Percentiles rank a stretch among this genome's conserved stretches.
Evolutionary conservation across 345 rosid species (phyloP).

Genomic region (Hirschfeldia incana): DNA sequence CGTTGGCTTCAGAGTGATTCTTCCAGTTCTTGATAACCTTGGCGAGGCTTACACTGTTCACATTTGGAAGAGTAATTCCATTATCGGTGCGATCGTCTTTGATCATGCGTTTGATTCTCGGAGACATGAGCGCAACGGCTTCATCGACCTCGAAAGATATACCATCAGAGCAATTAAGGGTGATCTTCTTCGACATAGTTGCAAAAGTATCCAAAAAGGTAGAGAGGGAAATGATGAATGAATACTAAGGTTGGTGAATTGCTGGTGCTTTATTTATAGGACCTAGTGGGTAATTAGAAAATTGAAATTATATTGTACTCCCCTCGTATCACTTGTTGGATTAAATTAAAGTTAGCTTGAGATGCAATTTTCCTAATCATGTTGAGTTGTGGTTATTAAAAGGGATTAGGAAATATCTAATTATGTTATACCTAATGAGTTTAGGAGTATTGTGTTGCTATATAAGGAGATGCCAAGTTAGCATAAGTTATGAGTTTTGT

Average conservation of each 20-base stretch:
- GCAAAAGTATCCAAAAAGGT: background rate
- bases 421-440: too few species aligned
- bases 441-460: too few species aligned
- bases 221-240: background rate
- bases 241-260: background rate
- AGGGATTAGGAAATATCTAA: too few species aligned
- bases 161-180: conserved; percentile 57
- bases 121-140: conserved; percentile 57
- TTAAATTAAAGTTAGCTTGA: background rate
- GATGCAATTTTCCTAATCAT: too few species aligned
- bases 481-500: too few species aligned
- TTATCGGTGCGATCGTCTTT: conserved; percentile 56
- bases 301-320: background rate
- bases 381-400: too few species aligned
- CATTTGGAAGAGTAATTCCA: conserved; percentile 71
- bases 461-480: too few species aligned
- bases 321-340: too few species aligned
- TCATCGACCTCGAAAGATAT: conserved; percentile 63
- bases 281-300: background rate
- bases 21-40: conserved; percentile 74
- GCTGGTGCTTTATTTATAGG: background rate
- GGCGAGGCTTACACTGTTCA: conserved; percentile 57
- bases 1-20: conserved; percentile 47
- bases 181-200: conserved; percentile 43
- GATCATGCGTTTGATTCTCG: conserved; percentile 69